Evolutionary conservation across 2,329 filamentous ascomycete species (phyloP).

Genomic region (Diaporthe ilicicola): DNA sequence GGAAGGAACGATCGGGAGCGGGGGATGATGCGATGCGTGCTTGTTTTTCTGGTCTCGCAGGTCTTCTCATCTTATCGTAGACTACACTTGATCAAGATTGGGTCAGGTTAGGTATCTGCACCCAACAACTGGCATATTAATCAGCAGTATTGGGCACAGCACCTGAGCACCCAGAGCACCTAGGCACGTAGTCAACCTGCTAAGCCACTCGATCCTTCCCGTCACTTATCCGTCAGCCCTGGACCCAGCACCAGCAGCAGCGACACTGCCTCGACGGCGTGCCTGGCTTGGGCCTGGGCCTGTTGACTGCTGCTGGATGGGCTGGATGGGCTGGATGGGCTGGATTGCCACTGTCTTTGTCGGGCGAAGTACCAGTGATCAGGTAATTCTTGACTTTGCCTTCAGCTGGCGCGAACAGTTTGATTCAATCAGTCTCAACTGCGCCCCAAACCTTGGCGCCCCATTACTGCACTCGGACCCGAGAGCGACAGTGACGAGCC

Average conservation of each 20-base stretch:
- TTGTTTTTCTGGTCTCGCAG: no score
- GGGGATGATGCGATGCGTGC: not conserved
- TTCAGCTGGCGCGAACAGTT: conserved; percentile 5
- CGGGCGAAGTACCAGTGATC: no score
- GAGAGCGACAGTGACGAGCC: not conserved
- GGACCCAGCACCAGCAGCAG: not conserved
- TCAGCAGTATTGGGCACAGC: no score
- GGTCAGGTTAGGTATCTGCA: no score
- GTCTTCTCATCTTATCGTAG: no score
- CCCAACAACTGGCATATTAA: no score
- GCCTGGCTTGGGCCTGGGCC: no score
- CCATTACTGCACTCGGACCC: not conserved
- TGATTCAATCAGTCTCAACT: not conserved
- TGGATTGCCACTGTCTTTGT: not conserved
- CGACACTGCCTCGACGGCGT: not conserved
- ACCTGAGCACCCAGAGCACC: not conserved
- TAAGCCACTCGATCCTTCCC: not conserved
- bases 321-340: not conserved
- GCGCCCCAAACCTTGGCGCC: conserved; percentile 22
- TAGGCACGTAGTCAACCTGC: not conserved
- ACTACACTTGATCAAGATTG: no score
- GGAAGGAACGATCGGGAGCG: no score
- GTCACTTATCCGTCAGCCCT: not conserved
- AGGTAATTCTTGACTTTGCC: not conserved
- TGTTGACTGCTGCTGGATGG: not conserved